Conservation (phyloP, 805 yeast species). For the Ogataea degrootiae region DNA sequence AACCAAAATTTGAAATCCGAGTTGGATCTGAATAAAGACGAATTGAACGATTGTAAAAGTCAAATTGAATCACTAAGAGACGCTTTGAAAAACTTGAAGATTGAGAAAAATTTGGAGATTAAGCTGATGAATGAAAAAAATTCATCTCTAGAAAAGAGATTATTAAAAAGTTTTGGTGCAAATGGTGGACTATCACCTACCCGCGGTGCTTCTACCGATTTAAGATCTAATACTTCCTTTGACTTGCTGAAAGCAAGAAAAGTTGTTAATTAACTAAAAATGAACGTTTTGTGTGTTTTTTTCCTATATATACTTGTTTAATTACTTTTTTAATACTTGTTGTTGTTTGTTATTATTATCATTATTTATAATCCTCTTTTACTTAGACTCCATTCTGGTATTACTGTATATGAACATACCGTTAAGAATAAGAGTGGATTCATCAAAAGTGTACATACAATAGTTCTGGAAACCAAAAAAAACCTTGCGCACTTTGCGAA, state of each 20-base stretch:
- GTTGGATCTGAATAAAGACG: slow-evolving; percentile 26
- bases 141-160: slow-evolving; percentile 18
- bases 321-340: background rate
- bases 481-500: no score
- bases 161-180: slow-evolving; percentile 14
- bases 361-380: background rate
- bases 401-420: no score
- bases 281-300: background rate
- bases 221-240: slow-evolving; percentile 14
- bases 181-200: slow-evolving; percentile 9
- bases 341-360: background rate
- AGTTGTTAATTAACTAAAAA: background rate
- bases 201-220: slow-evolving; percentile 10
- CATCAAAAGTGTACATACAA: no score
- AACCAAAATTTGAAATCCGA: slow-evolving; percentile 28
- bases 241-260: background rate
- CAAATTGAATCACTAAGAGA: slow-evolving; percentile 30
- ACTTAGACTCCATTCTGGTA: no score
- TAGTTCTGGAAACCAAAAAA: no score
- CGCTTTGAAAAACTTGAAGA: slow-evolving; percentile 26
- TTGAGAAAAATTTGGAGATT: slow-evolving; percentile 22
- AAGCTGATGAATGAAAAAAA: slow-evolving; percentile 23
- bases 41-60: slow-evolving; percentile 18
- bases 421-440: no score
- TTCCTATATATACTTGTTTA: background rate